Base-by-base conservation (phyloP, 2,329 filamentous ascomycete species). In the Fusarium algeriense region DNA sequence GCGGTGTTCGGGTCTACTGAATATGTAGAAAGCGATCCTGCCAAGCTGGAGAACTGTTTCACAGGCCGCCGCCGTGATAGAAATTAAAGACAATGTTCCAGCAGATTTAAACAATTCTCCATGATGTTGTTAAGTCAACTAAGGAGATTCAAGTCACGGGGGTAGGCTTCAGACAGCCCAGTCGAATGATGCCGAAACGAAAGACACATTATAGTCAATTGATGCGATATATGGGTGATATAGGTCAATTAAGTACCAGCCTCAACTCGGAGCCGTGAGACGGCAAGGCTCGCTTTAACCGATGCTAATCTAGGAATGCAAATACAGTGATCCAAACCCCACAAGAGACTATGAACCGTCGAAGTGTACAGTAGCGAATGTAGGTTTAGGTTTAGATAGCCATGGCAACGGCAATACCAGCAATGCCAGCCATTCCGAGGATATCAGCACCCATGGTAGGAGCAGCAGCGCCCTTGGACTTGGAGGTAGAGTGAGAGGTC, bases 341-440 rank as follows among this genome's bases (percentile, higher is more conserved):
- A 3, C 12, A 35, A 15, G 28, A 46, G 59, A 60, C 35, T 48
- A 34, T 59, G 55, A 60, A 62, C 54, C 35, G 19, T 35, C 35
- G n/a, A 56, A 64, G 17, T 37, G n/a, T 32, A 64, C n/a, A 37
- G 17, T 14, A 50, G 17, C 17, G 10, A 12, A n/a, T 8, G 7
- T 13, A 7, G 4, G 20, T 38, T 8, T 13, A 7, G 4, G 20
- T 38, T 8, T 46, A 66, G 23, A 66, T 26, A 17, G 54, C 64
- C 62, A 66, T 67, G 15, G 64, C 64, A 32, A 64, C 64, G n/a
- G 65, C 19, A 5, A 66, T 41, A 19, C 64, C 62, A 6, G 54
- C 64, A 7, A 66, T 23, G 11, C 64, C 64, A 9, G 64, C 64
- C 44, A 67, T 48, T 14, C 64, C 64, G 26, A 66, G 35, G 6